A percentile compares a stretch with the other conserved stretches of the same genome.
Evolutionary conservation across 2,329 filamentous ascomycete genomes (phyloP).

Genomic region (Apiospora phragmitis): DNA sequence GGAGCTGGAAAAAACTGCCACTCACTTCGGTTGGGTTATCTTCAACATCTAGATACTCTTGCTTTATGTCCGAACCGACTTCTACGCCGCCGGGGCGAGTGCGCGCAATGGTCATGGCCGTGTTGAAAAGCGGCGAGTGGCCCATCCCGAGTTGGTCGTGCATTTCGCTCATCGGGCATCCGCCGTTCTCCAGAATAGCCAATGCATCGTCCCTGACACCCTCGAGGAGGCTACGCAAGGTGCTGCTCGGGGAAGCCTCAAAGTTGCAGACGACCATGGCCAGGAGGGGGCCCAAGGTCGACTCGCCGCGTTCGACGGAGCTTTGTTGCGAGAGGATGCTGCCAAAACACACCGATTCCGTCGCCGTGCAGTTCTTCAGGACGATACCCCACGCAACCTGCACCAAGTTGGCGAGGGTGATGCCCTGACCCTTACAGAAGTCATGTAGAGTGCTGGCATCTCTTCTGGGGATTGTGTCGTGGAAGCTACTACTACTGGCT

Average conservation of each 20-base stretch:
- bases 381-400: neutral
- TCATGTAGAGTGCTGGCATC: neutral
- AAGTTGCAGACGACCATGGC: neutral
- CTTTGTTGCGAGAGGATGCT: neutral
- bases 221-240: neutral
- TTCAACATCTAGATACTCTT: neutral
- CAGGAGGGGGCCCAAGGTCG: neutral
- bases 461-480: neutral
- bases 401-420: neutral
- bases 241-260: neutral
- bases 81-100: neutral
- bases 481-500: neutral
- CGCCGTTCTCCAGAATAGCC: neutral
- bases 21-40: neutral
- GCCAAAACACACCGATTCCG: neutral
- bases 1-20: neutral
- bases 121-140: conserved; percentile 1
- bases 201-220: neutral
- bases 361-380: neutral
- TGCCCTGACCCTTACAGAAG: neutral
- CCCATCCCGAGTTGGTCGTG: neutral
- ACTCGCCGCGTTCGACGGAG: neutral
- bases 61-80: neutral
- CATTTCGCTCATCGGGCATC: neutral
- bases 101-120: neutral